Conservation (phyloP, 2,329 filamentous ascomycete species). For the Claviceps pusilla region DNA sequence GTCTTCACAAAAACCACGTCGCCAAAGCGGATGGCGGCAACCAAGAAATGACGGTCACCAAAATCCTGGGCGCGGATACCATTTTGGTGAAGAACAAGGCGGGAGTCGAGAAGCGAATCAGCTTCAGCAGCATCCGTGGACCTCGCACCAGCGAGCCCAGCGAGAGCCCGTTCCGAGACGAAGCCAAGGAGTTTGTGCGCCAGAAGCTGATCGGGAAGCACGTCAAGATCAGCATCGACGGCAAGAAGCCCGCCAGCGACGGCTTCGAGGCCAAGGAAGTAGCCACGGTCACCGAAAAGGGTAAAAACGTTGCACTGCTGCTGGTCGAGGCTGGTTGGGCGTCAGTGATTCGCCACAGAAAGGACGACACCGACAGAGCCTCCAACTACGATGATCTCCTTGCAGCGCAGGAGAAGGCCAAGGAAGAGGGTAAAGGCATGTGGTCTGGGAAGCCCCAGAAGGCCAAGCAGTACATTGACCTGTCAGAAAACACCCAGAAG, state of each 20-base stretch:
- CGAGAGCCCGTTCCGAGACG: constrained; percentile 76
- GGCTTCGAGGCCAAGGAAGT: constrained; percentile 92
- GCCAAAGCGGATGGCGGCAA: constrained; percentile 52
- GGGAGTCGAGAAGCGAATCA: constrained; percentile 77
- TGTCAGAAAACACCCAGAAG: constrained; percentile 84
- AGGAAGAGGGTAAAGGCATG: constrained; percentile 82
- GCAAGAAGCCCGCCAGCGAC: constrained; percentile 75
- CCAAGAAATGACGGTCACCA: constrained; percentile 68
- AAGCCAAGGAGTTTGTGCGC: constrained; percentile 90
- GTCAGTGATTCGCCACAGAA: constrained; percentile 85
- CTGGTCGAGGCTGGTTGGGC: constrained; percentile 89
- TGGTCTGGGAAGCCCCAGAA: constrained; percentile 85
- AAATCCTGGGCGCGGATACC: constrained; percentile 78
- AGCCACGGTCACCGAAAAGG: constrained; percentile 67
- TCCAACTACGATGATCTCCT: constrained; percentile 86
- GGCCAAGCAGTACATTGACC: constrained; percentile 68
- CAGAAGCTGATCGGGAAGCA: constrained; percentile 95
- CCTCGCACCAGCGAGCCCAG: constrained; percentile 79
- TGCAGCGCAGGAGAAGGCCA: constrained; percentile 65
- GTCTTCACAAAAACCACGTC: constrained; percentile 69
- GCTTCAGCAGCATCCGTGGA: constrained; percentile 81
- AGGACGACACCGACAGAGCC: constrained; percentile 86
- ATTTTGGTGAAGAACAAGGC: constrained; percentile 74
- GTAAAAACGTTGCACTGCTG: constrained; percentile 71
- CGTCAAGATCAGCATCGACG: constrained; percentile 76